Evolutionary conservation across 1,139 yeast species (phyloP).

Genomic region (Yamadazyma trypodendri): DNA sequence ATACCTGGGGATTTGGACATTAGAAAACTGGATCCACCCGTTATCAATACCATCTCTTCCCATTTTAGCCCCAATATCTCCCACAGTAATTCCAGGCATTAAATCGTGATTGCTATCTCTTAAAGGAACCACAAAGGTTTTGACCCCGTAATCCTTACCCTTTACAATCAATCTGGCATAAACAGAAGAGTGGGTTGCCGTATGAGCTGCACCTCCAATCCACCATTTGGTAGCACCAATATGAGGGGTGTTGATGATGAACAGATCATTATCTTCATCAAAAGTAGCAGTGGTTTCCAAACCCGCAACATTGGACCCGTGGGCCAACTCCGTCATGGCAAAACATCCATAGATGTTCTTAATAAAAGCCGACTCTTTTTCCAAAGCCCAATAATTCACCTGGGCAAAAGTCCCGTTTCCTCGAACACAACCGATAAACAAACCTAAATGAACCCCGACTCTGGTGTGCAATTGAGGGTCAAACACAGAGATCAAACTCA

Average conservation of each 20-base stretch:
- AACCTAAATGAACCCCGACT: conserved; percentile 51
- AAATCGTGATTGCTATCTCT: conserved; percentile 72
- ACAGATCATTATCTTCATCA: conserved; percentile 63
- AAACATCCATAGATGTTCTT: conserved; percentile 84
- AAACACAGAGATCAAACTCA: conserved; percentile 42
- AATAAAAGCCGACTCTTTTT: conserved; percentile 65
- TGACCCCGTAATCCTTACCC: conserved; percentile 86
- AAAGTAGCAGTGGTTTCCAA: conserved; percentile 86
- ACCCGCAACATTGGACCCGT: conserved; percentile 92
- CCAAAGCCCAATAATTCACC: conserved; percentile 71
- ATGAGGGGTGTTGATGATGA: conserved; percentile 81
- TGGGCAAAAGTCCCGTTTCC: conserved; percentile 55
- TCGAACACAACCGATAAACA: conserved; percentile 45
- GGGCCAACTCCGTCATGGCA: conserved; percentile 93
- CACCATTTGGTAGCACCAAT: conserved; percentile 95
- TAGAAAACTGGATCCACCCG: conserved; percentile 90
- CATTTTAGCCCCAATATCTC: conserved; percentile 94
- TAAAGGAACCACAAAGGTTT: conserved; percentile 85
- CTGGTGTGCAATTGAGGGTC: conserved; percentile 55
- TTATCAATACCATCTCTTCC: conserved; percentile 88
- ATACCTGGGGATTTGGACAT: conserved; percentile 79
- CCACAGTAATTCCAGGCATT: conserved; percentile 76
- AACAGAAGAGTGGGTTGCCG: conserved; percentile 80
- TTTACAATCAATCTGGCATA: conserved; percentile 81
- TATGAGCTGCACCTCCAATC: conserved; percentile 97